Evolutionary conservation across 805 yeast genomes (phyloP).

Genomic region (Henningerozyma blattae): DNA sequence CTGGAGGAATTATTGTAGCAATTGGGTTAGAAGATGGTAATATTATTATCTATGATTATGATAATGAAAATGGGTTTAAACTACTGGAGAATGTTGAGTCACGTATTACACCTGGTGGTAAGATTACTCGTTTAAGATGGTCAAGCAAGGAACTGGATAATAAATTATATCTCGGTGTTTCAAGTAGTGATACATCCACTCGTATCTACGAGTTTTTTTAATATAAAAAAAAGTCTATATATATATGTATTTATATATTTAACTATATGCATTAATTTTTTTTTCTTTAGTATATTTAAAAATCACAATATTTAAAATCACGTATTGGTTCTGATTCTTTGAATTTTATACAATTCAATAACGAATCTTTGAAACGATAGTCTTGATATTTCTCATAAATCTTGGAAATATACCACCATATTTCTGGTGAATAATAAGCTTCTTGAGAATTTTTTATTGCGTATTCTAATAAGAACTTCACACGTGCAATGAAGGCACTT

Average conservation of each 20-base stretch:
- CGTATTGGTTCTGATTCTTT: conserved; percentile 52
- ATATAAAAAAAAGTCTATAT: background rate
- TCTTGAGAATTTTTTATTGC: conserved; percentile 26
- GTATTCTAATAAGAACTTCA: conserved; percentile 30
- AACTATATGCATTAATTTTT: background rate
- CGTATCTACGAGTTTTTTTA: conserved; percentile 25
- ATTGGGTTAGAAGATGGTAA: conserved; percentile 66
- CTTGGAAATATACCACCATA: conserved; percentile 57
- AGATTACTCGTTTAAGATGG: conserved; percentile 53
- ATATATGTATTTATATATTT: background rate
- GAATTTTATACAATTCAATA: conserved; percentile 54
- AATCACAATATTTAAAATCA: conserved; percentile 21
- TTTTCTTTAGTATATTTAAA: conserved; percentile 4
- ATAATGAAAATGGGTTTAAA: conserved; percentile 18
- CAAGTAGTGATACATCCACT: conserved; percentile 50
- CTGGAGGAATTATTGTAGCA: conserved; percentile 30
- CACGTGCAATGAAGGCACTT: conserved; percentile 48
- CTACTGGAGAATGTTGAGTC: conserved; percentile 13
- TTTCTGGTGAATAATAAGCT: conserved; percentile 40
- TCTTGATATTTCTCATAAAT: conserved; percentile 52
- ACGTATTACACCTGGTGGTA: conserved; percentile 43
- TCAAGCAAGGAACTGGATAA: conserved; percentile 21
- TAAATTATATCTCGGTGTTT: conserved; percentile 38
- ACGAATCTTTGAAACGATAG: conserved; percentile 34
- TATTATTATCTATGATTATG: conserved; percentile 33